Evolutionary conservation across 306 rosid genomes (phyloP).

Genomic region (Hippophae tibetana): DNA sequence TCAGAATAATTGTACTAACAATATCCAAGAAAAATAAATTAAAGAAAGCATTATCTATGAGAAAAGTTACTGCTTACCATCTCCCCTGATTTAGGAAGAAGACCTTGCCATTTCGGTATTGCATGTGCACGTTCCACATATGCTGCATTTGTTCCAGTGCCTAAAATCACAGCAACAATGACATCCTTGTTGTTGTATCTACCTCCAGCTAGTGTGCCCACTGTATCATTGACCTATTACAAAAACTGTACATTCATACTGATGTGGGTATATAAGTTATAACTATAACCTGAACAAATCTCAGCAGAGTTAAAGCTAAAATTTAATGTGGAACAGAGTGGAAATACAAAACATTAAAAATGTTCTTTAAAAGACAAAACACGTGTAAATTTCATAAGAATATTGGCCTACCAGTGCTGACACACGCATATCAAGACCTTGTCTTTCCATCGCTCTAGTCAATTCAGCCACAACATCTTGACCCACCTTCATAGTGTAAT

Average conservation of each 20-base stretch:
- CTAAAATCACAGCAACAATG: slow-evolving; percentile 77
- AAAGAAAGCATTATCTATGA: neutral
- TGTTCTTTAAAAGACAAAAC: too few species aligned
- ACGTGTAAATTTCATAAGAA: too few species aligned
- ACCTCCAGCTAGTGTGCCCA: slow-evolving; percentile 91
- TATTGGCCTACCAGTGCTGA: slow-evolving; percentile 52
- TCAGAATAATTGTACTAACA: too few species aligned
- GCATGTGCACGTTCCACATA: slow-evolving; percentile 78
- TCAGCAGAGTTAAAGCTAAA: neutral
- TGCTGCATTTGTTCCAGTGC: slow-evolving; percentile 98
- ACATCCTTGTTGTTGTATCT: slow-evolving; percentile 68
- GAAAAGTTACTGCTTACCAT: slow-evolving; percentile 45
- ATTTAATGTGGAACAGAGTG: neutral
- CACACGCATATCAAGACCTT: slow-evolving; percentile 81
- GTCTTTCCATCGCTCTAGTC: slow-evolving; percentile 63
- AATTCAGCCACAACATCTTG: slow-evolving; percentile 78
- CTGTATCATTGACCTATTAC: slow-evolving; percentile 78
- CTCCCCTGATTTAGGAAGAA: slow-evolving; percentile 74
- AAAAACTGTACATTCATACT: neutral
- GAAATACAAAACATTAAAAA: neutral
- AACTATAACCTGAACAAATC: slow-evolving; percentile 2
- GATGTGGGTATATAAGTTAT: neutral
- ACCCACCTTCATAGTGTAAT: slow-evolving; percentile 55
- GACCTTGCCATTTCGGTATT: slow-evolving; percentile 91
- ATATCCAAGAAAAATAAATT: neutral